Evolutionary conservation across 2,329 filamentous ascomycete genomes (phyloP), one percentile per base, ranked within the genome.

Genomic region (Penicillium concentricum): DNA sequence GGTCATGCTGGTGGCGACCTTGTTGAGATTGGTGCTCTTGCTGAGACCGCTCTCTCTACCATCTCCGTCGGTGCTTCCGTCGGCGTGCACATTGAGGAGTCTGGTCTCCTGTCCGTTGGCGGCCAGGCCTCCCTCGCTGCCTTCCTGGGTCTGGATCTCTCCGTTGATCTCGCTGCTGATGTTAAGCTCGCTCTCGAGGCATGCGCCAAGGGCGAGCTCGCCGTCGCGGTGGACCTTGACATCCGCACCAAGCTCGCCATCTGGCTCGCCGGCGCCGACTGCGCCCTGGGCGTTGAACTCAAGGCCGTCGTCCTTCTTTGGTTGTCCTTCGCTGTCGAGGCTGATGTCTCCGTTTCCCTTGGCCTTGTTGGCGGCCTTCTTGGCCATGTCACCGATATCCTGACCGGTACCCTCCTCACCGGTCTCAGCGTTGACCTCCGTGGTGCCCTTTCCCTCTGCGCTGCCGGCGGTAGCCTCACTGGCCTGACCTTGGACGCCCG

Each of bases 301-400:
- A 74, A 75, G 71, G 67, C 70, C 32, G 60, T 73, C 46, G 61
- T 74, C 44, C 57, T 73, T 32, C 65, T 72, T 61, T 75, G 73
- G 73, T 64, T 75, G 50, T 71, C 72, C 20, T 62, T 74, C 30
- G 67, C 57, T 56, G 66, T 67, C 18, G 60, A 64, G 12, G 62
- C 57, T 30, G 69, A 71, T 28, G 65, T 62, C 49, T 66, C 68
- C 39, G 54, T 72, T 47, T 65, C 68, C 34, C 50, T 74, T 43
- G 64, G 63, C 57, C 52, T 75, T 22, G 55, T 63, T 50, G 54
- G 58, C 22, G 63, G 64, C 45, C 64, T 74, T 26, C 56, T 72
- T 37, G 56, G 59, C 24, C 63, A 71, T 34, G 62, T 75, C 46
- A 63, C 61, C 46, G 61, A 61, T 32, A 71, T 73, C 67, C 54